Evolutionary conservation across 805 yeast species (phyloP).

Genomic region (Tetrapisispora taiwanensis): DNA sequence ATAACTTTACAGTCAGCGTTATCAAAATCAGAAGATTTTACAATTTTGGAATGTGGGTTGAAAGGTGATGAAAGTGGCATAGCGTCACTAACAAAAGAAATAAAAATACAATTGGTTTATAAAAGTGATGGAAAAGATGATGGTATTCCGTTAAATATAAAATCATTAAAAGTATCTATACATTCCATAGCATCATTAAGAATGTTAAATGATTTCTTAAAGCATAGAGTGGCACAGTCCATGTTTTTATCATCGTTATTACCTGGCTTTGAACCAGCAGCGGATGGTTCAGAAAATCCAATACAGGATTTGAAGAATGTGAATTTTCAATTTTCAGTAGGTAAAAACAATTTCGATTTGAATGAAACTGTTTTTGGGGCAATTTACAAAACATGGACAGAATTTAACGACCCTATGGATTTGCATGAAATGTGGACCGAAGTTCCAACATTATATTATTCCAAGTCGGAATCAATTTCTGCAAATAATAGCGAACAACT

Average conservation of each 20-base stretch:
- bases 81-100: slow-evolving; percentile 59
- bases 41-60: slow-evolving; percentile 38
- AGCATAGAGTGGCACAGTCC: slow-evolving; percentile 28
- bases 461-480: slow-evolving; percentile 21
- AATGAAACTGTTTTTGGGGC: slow-evolving; percentile 75
- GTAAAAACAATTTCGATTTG: slow-evolving; percentile 48
- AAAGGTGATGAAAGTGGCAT: slow-evolving; percentile 36
- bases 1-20: slow-evolving; percentile 60
- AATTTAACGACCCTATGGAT: slow-evolving; percentile 28
- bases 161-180: slow-evolving; percentile 31
- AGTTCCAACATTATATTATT: slow-evolving; percentile 43
- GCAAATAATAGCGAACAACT: not conserved
- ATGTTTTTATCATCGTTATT: slow-evolving; percentile 16
- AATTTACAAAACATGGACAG: slow-evolving; percentile 41
- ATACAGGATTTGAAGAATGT: not conserved
- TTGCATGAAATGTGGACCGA: slow-evolving; percentile 47
- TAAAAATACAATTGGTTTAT: slow-evolving; percentile 46
- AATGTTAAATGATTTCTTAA: slow-evolving; percentile 36
- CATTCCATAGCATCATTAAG: slow-evolving; percentile 45
- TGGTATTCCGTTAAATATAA: slow-evolving; percentile 16
- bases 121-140: slow-evolving; percentile 27
- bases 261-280: slow-evolving; percentile 8
- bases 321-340: slow-evolving; percentile 45
- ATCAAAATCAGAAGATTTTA: slow-evolving; percentile 65
- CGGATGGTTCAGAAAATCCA: too few relatives aligned